Evolutionary conservation across 208 protist species (phyloP).

Genomic region (Leishmania major): DNA sequence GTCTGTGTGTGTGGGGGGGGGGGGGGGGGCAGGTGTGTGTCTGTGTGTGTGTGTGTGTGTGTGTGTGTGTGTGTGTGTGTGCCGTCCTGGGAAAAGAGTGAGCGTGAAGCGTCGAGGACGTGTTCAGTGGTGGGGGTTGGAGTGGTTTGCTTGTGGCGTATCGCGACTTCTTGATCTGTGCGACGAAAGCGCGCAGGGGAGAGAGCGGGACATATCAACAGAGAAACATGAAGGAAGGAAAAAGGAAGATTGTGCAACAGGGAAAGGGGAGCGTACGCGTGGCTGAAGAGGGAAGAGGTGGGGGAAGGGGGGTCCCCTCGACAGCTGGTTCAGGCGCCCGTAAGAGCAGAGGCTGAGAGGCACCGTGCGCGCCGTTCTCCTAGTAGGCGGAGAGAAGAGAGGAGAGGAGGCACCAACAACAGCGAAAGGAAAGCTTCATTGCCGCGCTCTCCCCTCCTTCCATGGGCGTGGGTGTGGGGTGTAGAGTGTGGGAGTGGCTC

Average conservation of each 20-base stretch:
- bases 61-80: not conserved
- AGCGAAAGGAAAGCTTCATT: not conserved
- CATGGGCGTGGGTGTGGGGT: not conserved
- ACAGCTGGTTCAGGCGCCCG: not conserved
- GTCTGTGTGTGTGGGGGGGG: not conserved
- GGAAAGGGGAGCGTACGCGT: not conserved
- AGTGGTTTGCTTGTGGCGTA: not conserved
- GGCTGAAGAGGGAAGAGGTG: not conserved
- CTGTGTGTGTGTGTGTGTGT: not conserved
- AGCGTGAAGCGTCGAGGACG: not conserved
- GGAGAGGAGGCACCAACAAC: not conserved
- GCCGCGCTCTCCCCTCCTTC: not conserved
- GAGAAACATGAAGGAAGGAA: constrained; percentile 2
- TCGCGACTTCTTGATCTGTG: not conserved
- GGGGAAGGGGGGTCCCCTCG: not conserved
- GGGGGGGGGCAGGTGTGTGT: not conserved
- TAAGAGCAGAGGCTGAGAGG: not conserved
- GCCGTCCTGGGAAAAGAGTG: constrained; percentile 1
- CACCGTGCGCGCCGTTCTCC: not conserved
- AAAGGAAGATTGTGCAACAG: not conserved
- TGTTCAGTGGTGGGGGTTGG: not conserved
- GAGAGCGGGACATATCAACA: not conserved
- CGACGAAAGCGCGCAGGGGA: not conserved
- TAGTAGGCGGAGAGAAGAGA: not conserved
- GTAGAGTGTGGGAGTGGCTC: not conserved